Evolutionary conservation across 2,329 filamentous ascomycete species (phyloP).

Genomic region (Alternaria triticina): DNA sequence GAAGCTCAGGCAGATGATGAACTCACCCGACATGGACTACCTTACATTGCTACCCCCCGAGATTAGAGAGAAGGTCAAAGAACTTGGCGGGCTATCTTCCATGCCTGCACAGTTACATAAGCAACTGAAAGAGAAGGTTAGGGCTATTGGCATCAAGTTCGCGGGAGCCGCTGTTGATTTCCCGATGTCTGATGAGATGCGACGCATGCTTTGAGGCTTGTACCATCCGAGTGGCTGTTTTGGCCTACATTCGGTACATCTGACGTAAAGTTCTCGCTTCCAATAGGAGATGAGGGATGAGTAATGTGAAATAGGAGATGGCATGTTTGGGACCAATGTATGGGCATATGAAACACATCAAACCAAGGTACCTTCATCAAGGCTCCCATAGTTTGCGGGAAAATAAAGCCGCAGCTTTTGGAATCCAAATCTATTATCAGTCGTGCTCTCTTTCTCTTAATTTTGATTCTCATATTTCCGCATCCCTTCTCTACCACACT

Average conservation of each 20-base stretch:
- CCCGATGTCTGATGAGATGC: neutral
- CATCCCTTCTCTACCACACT: neutral
- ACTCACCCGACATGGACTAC: neutral
- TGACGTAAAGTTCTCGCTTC: neutral
- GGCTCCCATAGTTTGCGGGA: neutral
- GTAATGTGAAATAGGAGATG: neutral
- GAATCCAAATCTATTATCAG: neutral
- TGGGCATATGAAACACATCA: neutral
- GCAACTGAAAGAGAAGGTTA: neutral
- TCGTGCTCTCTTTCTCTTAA: neutral
- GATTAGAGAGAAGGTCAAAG: neutral
- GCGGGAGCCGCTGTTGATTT: neutral
- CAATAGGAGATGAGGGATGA: neutral
- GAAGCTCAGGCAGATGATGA: neutral
- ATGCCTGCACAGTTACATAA: neutral
- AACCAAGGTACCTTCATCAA: neutral
- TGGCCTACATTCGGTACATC: neutral
- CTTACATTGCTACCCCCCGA: neutral
- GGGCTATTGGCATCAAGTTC: neutral
- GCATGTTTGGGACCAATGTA: neutral
- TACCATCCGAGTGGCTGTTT: neutral
- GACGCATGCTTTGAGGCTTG: neutral
- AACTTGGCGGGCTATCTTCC: neutral
- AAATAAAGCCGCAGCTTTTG: neutral
- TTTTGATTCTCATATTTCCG: neutral